Conservation (phyloP, 352 stramenopile species). For the Globisporangium megalacanthum region DNA sequence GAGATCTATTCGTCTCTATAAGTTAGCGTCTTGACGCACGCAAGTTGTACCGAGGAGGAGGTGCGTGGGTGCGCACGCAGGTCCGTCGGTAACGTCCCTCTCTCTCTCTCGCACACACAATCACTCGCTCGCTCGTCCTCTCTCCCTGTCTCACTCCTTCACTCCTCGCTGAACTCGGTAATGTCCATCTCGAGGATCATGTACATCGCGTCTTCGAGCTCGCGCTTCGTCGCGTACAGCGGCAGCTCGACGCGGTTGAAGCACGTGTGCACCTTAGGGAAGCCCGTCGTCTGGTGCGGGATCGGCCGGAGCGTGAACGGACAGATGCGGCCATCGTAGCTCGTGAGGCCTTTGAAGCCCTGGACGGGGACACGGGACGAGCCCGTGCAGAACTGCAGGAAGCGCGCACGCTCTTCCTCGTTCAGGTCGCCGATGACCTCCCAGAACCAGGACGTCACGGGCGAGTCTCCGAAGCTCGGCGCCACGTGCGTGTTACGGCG, state of each 20-base stretch:
- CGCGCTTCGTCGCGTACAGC: conserved; percentile 75
- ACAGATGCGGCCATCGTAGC: conserved; percentile 80
- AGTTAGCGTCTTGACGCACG: conserved; percentile 1
- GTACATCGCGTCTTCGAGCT: conserved; percentile 93
- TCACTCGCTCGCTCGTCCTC: background rate
- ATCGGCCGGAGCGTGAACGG: conserved; percentile 61
- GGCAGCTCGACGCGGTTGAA: conserved; percentile 83
- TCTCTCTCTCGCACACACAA: too few relatives aligned
- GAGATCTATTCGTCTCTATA: background rate
- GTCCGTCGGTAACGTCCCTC: too few relatives aligned
- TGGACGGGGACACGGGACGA: conserved; percentile 83
- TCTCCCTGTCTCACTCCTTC: conserved; percentile 5
- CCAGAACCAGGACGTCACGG: conserved; percentile 75
- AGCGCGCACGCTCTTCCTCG: conserved; percentile 71
- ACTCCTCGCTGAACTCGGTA: conserved; percentile 91
- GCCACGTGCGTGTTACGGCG: conserved; percentile 64
- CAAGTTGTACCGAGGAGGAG: background rate
- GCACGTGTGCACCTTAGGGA: conserved; percentile 77
- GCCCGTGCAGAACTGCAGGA: conserved; percentile 85
- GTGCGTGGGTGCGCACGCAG: background rate
- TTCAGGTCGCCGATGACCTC: conserved; percentile 46
- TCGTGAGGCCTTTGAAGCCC: conserved; percentile 77
- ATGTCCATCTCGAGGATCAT: conserved; percentile 95
- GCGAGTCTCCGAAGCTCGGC: conserved; percentile 38
- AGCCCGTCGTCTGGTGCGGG: conserved; percentile 50